A percentile compares a stretch with the other conserved stretches of the same genome.
Conservation (phyloP, 371 early-diverging fungal genomes). For the Sporodiniella umbellata region DNA sequence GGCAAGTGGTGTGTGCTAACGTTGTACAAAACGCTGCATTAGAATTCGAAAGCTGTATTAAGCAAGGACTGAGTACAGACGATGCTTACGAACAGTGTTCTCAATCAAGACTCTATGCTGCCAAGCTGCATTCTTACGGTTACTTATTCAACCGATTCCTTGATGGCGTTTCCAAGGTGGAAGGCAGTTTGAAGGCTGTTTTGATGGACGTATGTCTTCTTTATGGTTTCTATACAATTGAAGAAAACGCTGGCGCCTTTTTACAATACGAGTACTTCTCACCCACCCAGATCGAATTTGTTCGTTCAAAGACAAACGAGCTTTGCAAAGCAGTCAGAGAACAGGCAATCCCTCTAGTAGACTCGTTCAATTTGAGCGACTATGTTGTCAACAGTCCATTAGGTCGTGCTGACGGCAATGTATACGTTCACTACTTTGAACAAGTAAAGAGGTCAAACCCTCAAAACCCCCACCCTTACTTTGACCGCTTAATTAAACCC, state of each 20-base stretch:
- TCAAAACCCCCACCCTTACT: conserved; percentile 75
- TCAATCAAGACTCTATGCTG: conserved; percentile 78
- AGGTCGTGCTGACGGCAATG: conserved; percentile 86
- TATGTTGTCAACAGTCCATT: conserved; percentile 88
- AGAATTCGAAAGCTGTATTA: conserved; percentile 71
- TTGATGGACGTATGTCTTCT: conserved; percentile 71
- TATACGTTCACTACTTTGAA: conserved; percentile 86
- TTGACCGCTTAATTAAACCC: conserved; percentile 78
- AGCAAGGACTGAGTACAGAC: conserved; percentile 69
- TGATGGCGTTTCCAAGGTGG: conserved; percentile 64
- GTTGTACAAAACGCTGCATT: conserved; percentile 78
- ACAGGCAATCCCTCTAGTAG: conserved; percentile 84
- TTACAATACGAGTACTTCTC: conserved; percentile 82
- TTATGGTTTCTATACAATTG: conserved; percentile 82
- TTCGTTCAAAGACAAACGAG: conserved; percentile 62
- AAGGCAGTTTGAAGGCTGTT: conserved; percentile 45
- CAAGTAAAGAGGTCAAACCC: conserved; percentile 77
- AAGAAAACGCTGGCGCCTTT: conserved; percentile 85
- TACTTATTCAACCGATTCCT: conserved; percentile 86
- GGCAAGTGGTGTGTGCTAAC: conserved; percentile 82
- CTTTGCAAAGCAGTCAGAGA: conserved; percentile 74
- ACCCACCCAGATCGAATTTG: conserved; percentile 66
- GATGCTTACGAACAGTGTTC: conserved; percentile 89
- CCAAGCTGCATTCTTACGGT: conserved; percentile 81
- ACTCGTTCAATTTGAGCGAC: conserved; percentile 85